Base-by-base conservation (phyloP, 129 eudicot genomes). In the Lactuca saligna region DNA sequence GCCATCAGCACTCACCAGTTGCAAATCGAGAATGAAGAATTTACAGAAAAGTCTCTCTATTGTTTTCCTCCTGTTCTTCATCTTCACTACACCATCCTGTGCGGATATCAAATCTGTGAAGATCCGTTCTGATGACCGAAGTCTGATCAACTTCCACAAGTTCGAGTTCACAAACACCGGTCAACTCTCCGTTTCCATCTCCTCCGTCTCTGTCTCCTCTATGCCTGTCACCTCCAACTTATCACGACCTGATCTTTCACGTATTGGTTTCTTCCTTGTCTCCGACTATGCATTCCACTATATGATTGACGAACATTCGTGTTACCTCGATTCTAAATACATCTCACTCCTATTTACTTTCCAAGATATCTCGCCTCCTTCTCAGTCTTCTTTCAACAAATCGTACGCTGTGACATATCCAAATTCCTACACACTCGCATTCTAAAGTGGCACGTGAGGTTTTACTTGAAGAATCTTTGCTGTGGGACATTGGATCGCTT, bases 91-190 rank as follows among this genome's bases (percentile, higher is more conserved):
- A 42, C 72, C 79, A 17, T n/a, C 83, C 56, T 29, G 77, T 54
- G 91, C 85, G 61, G 97, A 90, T 85, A 87, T 90, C 74, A 87
- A 83, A 44, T 73, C 68, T 62, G 87, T 83, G 0, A 79, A 75
- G 63, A 93, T 93, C 83, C 50, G 66, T 65, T 55, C 83, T 75
- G 98, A 93, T 41, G 56, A 77, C 13, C 88, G 98, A 0, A 87
- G 95, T 0, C 87, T 93, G 95, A 93, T 93, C 90, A 90, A 86
- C 67, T 86, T 93, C 81, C 96, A 93, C 70, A 87, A 87, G 58
- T 93, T 93, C 87, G 98, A 96, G 1, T 93, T 93, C 88, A 89
- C 96, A 0, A 96, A 84, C 68, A 84, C 91, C 33, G 98, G 98
- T 7, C 79, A 66, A 60, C 92, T 84, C 48, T 4, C 75, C 65